Conservation (phyloP, 768 basidiomycete species). For the Auricularia heimuer region DNA sequence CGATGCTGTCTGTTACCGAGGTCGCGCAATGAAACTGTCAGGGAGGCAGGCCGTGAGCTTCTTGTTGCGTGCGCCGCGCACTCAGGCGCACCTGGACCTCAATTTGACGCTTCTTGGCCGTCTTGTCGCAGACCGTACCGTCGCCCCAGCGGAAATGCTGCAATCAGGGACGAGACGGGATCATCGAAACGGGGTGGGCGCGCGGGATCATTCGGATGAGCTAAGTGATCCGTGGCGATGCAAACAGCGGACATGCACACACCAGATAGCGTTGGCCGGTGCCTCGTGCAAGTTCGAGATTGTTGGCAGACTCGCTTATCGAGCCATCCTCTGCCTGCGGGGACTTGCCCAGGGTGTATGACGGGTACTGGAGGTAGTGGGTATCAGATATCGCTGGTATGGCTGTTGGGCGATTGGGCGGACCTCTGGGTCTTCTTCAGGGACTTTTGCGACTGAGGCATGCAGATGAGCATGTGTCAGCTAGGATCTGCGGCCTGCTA, state of each 20-base stretch:
- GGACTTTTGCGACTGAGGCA: conserved; percentile 53
- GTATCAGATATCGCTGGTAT: neutral
- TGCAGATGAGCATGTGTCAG: neutral
- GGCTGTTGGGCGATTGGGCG: conserved; percentile 22
- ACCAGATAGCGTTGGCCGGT: conserved; percentile 85
- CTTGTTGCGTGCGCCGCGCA: no score
- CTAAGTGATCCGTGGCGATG: neutral
- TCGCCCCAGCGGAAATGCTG: conserved; percentile 56
- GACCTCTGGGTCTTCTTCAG: conserved; percentile 80
- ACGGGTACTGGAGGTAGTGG: conserved; percentile 9
- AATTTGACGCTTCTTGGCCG: conserved; percentile 74
- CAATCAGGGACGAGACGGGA: neutral
- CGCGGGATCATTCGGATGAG: neutral
- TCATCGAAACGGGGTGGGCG: neutral
- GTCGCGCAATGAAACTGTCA: conserved; percentile 87
- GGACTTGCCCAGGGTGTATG: conserved; percentile 69
- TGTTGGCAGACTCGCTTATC: conserved; percentile 49
- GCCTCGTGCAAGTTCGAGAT: conserved; percentile 69
- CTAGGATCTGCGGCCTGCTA: neutral
- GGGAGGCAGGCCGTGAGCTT: neutral
- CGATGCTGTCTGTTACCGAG: conserved; percentile 84
- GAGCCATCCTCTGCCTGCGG: conserved; percentile 28
- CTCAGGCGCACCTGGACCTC: conserved; percentile 75
- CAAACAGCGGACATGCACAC: conserved; percentile 17
- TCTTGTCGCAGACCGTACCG: conserved; percentile 91